Base-by-base conservation (phyloP, 2,329 filamentous ascomycete genomes). In the Colletotrichum noveboracense region DNA sequence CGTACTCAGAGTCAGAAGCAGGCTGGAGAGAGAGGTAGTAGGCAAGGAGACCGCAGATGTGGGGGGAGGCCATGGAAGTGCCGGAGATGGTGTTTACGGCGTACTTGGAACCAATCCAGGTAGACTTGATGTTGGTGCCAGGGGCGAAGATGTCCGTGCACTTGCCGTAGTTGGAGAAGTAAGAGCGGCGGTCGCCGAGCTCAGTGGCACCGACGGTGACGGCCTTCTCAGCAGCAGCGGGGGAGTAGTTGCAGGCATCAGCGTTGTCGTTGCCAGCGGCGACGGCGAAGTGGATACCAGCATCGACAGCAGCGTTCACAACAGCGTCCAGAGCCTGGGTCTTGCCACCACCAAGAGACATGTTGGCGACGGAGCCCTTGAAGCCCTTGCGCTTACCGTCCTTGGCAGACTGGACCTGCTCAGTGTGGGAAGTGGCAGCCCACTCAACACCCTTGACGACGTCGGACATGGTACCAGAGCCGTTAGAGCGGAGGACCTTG, bases 151-250 rank as follows among this genome's bases (percentile, higher is more conserved):
- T 98, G 88, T 99, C 97, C 85, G 96, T 98, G 92, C 97, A 99
- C 91, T 96, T 97, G 86, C 97, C 97, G 87, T 93, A 98, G 94
- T 99, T 99, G 92, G 97, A 99, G 93, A 99, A 99, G 92, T 98
- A 99, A 79, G 97, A 97, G 88, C 97, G 96, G 90, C 95, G 95
- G 84, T 99, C 97, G 82, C 94, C 92, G 76, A 99, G 92, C 80
- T 95, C 97, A 61, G 96, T 98, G 80, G 97, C 97, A 87, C 96
- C 97, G 78, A 99, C 97, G 75, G 97, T 99, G 85, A 99, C 92
- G 80, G 97, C 96, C 83, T 97, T 95, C 82, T 92, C 90, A 80
- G 97, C 96, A 78, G 96, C 95, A 82, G 97, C 97, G 76, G 97
- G 97, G 55, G 97, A 99, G 92, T 98, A 99, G 90, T 97, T 97